A percentile compares a stretch with the other conserved stretches of the same genome.
phyloP scores from a whole-genome alignment of 2,329 filamentous ascomycete species.

The Pseudopithomyces maydicus region DNA sequence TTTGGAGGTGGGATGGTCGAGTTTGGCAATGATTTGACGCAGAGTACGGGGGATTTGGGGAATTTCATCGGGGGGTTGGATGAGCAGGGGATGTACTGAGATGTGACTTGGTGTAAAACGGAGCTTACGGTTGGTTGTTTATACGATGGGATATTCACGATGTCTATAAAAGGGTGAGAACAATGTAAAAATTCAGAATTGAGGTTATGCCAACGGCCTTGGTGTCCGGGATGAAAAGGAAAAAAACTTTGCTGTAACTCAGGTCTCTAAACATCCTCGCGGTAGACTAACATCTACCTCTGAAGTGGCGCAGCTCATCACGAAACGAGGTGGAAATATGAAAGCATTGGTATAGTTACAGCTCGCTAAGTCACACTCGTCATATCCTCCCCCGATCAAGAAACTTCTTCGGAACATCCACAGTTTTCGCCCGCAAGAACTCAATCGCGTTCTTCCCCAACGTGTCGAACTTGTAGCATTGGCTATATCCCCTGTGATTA shows the following conservation, averaged over 20 bases:
- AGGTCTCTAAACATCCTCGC: no score
- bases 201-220: no score
- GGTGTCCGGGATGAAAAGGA: no score
- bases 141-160: not conserved
- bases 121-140: not conserved
- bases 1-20: not conserved
- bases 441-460: conserved; percentile 4
- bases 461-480: conserved; percentile 3
- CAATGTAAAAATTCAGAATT: no score
- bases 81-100: conserved; percentile 1
- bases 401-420: conserved; percentile 1
- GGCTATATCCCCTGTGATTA: not conserved
- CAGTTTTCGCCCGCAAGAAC: conserved; percentile 2
- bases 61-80: not conserved
- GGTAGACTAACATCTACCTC: no score
- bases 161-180: no score
- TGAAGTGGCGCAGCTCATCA: no score
- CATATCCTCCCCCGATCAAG: not conserved
- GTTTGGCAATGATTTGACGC: not conserved
- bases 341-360: no score
- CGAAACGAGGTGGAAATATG: no score
- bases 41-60: not conserved
- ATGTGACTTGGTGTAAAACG: no score
- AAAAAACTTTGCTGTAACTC: no score
- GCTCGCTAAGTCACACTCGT: not conserved